Percentiles rank a stretch among this genome's conserved stretches.
phyloP scores from a whole-genome alignment of 306 rosid genomes.

The Gastrolobium bilobum region DNA sequence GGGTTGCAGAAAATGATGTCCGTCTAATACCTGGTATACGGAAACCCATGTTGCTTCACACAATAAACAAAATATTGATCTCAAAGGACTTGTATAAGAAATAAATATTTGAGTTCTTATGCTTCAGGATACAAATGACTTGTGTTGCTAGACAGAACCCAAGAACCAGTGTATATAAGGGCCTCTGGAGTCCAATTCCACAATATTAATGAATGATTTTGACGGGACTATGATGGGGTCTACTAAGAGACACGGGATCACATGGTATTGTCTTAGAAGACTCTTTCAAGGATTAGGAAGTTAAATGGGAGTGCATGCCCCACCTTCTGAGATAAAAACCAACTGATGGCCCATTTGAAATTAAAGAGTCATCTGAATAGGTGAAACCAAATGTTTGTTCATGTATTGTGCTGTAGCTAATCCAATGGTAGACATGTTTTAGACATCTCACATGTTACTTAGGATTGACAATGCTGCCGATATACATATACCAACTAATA shows the following conservation, averaged over 20 bases:
- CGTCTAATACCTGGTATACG: conserved; percentile 39
- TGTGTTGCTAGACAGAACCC: conserved; percentile 20
- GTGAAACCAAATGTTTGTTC: conserved; percentile 13
- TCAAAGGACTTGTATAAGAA: conserved; percentile 22
- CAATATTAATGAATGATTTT: background rate
- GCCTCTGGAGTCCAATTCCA: background rate
- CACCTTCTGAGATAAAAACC: conserved; percentile 16
- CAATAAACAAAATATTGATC: background rate
- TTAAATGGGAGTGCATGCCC: background rate
- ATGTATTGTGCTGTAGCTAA: conserved; percentile 17
- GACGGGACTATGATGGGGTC: background rate
- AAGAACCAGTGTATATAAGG: conserved; percentile 38
- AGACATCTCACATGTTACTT: conserved; percentile 39
- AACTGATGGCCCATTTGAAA: conserved; percentile 29
- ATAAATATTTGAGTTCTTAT: conserved; percentile 19
- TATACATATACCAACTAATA: conserved; percentile 19
- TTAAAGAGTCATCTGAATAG: background rate
- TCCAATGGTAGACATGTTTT: conserved; percentile 35
- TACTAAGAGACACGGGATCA: conserved; percentile 15
- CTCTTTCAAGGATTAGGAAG: conserved; percentile 28
- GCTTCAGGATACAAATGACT: conserved; percentile 25
- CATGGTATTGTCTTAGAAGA: conserved; percentile 47
- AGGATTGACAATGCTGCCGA: background rate
- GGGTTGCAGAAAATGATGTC: conserved; percentile 25
- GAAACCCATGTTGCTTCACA: conserved; percentile 44